Conservation (phyloP, 192 early-diverging fungal genomes). For the Coemansia sp. region DNA sequence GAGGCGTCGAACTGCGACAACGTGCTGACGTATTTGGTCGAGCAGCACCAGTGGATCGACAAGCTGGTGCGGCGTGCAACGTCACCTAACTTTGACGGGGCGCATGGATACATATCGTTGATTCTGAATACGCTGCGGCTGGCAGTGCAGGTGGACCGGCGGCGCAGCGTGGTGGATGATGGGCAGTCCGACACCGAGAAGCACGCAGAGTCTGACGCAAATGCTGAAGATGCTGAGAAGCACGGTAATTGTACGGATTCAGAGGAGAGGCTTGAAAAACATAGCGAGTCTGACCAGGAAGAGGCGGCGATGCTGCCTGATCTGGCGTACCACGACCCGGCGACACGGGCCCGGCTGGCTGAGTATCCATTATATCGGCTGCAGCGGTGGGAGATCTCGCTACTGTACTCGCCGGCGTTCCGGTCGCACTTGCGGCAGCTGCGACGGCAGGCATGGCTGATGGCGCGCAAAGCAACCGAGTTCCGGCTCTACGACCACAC, state of each 20-base stretch:
- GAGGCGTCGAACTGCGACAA: constrained; percentile 52
- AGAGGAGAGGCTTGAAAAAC: not conserved
- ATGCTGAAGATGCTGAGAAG: not conserved
- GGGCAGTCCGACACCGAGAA: not conserved
- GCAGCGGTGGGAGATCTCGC: constrained; percentile 52
- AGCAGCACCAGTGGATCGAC: constrained; percentile 48
- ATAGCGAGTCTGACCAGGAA: constrained; percentile 10
- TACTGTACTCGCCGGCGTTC: constrained; percentile 45
- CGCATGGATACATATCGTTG: constrained; percentile 47
- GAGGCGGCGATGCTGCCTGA: constrained; percentile 35
- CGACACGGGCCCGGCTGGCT: constrained; percentile 27
- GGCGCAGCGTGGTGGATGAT: constrained; percentile 6
- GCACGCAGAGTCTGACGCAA: not conserved
- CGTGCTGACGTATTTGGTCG: constrained; percentile 48
- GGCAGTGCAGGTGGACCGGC: constrained; percentile 44
- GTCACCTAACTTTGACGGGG: constrained; percentile 49
- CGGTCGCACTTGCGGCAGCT: constrained; percentile 31
- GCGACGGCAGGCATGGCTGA: constrained; percentile 37
- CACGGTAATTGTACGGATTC: not conserved
- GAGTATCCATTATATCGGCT: constrained; percentile 50
- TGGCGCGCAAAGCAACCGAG: constrained; percentile 28
- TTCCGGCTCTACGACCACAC: constrained; percentile 43
- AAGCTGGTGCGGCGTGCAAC: constrained; percentile 41
- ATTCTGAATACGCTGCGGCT: constrained; percentile 54
- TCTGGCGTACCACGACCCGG: constrained; percentile 43